Conservation (phyloP, 1,139 yeast species). For the Hemisphaericaspora xylanilytica region DNA sequence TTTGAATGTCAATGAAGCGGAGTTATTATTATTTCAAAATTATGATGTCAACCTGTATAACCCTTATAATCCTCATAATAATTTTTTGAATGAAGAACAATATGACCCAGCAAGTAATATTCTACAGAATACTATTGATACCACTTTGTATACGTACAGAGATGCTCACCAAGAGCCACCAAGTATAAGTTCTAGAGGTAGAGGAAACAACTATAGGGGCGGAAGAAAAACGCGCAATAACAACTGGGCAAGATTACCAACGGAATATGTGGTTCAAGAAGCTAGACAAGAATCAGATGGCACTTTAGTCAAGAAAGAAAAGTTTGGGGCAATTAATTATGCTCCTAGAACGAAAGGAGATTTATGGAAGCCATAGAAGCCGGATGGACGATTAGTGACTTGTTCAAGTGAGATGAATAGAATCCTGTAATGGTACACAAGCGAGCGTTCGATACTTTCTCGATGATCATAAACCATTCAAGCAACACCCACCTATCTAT, state of each 20-base stretch:
- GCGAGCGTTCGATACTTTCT: too few relatives aligned
- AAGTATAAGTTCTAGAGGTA: constrained; percentile 5
- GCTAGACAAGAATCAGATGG: constrained; percentile 20
- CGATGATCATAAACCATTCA: too few relatives aligned
- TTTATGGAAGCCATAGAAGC: constrained; percentile 38
- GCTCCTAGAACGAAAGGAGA: constrained; percentile 57
- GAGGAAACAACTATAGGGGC: constrained; percentile 7
- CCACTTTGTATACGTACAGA: constrained; percentile 32
- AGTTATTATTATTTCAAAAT: constrained; percentile 38
- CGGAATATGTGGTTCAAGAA: constrained; percentile 20
- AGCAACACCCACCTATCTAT: too few relatives aligned
- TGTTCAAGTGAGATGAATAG: too few relatives aligned
- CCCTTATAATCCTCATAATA: constrained; percentile 28
- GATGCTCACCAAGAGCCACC: constrained; percentile 9
- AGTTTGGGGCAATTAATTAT: constrained; percentile 44
- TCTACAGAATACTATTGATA: constrained; percentile 39
- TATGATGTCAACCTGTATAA: constrained; percentile 33
- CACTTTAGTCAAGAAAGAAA: constrained; percentile 35
- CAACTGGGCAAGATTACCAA: constrained; percentile 6
- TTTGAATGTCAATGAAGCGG: constrained; percentile 53
- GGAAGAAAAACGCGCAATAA: neutral
- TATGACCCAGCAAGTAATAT: constrained; percentile 23
- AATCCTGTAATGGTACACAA: too few relatives aligned
- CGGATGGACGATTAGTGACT: too few relatives aligned
- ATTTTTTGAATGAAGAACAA: constrained; percentile 25